Evolutionary conservation across 2,329 filamentous ascomycete genomes (phyloP), one percentile per base, ranked within the genome.

Genomic region (Monascus ruber): DNA sequence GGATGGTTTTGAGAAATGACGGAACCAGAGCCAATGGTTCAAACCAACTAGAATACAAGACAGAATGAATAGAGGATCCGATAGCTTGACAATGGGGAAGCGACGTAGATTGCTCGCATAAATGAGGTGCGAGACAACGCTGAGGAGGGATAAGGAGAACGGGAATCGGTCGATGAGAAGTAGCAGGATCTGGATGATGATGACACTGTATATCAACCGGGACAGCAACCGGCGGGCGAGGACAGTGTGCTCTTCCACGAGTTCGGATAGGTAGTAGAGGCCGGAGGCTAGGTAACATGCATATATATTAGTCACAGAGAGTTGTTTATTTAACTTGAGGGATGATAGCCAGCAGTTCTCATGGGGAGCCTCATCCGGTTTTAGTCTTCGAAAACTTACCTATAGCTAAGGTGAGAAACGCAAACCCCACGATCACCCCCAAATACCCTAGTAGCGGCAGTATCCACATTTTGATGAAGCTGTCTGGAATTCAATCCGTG

Each of bases 161-260:
- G 91, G 89, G 53, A 98, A 87, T n/a, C 80, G 71, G 70, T 98
- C 91, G 50, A 96, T 62, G 10, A 91, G 46, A 56, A 79, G 80
- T 6, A 96, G 78, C 3, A 89, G 65, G 6, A 79, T 44, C 60
- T 95, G 89, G 5, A 87, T 59, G 26, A 54, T 74, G 44, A 95
- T 81, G 47, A 94, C 78, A 45, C 67, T 69, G 67, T 94, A 94
- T 54, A 96, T 95, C 40, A 96, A 71, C 33, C 78, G 80, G 28
- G 76, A 83, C 38, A 98, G 72, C n/a, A 95, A 70, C 41, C 82
- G 85, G 60, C 94, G 94, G 8, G 88, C 84, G 46, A 94, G 66
- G 7, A 96, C 89, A 4, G 89, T 95, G 59, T 98, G 89, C 63
- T 98, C 91, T 66, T 98, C 91, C 44, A 98, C 91, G 9, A 96